A percentile compares a stretch with the other conserved stretches of the same genome.
These are phyloP conservation scores for Aphanoascus verrucosus DNA, from an alignment of 2,329 filamentous ascomycete genomes.

Conservation along the genomic window DNA sequence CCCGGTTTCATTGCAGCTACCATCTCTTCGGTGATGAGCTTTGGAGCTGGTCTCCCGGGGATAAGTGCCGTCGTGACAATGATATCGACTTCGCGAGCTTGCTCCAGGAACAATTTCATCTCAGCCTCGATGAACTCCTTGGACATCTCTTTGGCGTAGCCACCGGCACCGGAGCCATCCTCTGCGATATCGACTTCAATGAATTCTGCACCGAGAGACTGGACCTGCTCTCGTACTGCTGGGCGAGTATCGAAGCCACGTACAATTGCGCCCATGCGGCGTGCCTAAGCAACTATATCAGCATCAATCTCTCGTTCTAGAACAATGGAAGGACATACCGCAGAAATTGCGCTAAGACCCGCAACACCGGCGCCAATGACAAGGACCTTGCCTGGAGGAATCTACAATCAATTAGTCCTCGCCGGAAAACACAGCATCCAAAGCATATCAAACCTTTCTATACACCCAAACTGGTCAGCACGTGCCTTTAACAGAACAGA, in stretches of 20 bases:
- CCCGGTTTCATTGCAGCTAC: slow-evolving; percentile 80
- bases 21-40: slow-evolving; percentile 71
- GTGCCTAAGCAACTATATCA: slow-evolving; percentile 43
- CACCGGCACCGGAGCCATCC: slow-evolving; percentile 71
- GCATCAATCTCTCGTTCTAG: background rate
- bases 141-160: slow-evolving; percentile 89
- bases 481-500: background rate
- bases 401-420: slow-evolving; percentile 31
- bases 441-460: slow-evolving; percentile 15
- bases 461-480: slow-evolving; percentile 20
- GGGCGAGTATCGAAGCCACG: slow-evolving; percentile 83
- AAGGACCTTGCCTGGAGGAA: slow-evolving; percentile 79
- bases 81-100: slow-evolving; percentile 79
- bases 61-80: slow-evolving; percentile 90
- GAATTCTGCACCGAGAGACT: slow-evolving; percentile 82
- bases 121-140: slow-evolving; percentile 87
- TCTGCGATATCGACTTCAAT: slow-evolving; percentile 77
- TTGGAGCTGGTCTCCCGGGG: slow-evolving; percentile 71
- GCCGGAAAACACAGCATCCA: background rate
- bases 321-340: slow-evolving; percentile 36
- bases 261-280: slow-evolving; percentile 78
- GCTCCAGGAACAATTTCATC: slow-evolving; percentile 84
- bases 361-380: slow-evolving; percentile 87
- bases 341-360: slow-evolving; percentile 77
- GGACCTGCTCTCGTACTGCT: slow-evolving; percentile 79